Evolutionary conservation across 495 filamentous ascomycete species (phyloP).

Genomic region (Parathielavia appendiculata): DNA sequence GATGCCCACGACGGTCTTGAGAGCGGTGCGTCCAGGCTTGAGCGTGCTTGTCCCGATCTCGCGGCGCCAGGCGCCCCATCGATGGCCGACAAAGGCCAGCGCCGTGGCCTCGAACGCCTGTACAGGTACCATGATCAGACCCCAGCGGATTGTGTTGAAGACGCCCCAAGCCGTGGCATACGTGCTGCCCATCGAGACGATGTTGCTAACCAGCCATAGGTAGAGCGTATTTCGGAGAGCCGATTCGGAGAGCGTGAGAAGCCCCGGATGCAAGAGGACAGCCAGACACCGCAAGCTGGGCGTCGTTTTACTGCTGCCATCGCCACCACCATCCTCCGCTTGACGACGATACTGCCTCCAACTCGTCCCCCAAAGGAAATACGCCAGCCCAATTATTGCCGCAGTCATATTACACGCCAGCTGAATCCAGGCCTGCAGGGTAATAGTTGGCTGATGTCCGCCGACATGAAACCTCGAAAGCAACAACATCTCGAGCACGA

Average conservation of each 20-base stretch:
- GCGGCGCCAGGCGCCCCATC: slow-evolving; percentile 57
- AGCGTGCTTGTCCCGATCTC: slow-evolving; percentile 33
- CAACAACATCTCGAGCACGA: slow-evolving; percentile 63
- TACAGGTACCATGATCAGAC: slow-evolving; percentile 71
- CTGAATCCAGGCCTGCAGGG: slow-evolving; percentile 59
- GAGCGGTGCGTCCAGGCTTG: slow-evolving; percentile 36
- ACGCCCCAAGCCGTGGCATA: slow-evolving; percentile 73
- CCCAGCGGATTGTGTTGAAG: slow-evolving; percentile 76
- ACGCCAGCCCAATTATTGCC: slow-evolving; percentile 53
- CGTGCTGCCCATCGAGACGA: slow-evolving; percentile 55
- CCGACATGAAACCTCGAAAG: slow-evolving; percentile 64
- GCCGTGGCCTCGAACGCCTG: slow-evolving; percentile 61
- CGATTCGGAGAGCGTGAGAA: slow-evolving; percentile 58
- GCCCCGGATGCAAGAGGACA: slow-evolving; percentile 50
- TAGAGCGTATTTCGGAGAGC: slow-evolving; percentile 65
- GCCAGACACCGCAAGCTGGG: slow-evolving; percentile 44
- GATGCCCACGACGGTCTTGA: slow-evolving; percentile 39
- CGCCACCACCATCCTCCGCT: neutral
- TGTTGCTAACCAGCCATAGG: slow-evolving; percentile 63
- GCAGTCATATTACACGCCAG: slow-evolving; percentile 57
- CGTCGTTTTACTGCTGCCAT: neutral
- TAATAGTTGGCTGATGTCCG: slow-evolving; percentile 48
- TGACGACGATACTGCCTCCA: slow-evolving; percentile 12
- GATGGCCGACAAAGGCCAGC: slow-evolving; percentile 62
- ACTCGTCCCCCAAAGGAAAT: slow-evolving; percentile 50